Evolutionary conservation across 208 protist genomes (phyloP).

Genomic region (Lotmaria passim): DNA sequence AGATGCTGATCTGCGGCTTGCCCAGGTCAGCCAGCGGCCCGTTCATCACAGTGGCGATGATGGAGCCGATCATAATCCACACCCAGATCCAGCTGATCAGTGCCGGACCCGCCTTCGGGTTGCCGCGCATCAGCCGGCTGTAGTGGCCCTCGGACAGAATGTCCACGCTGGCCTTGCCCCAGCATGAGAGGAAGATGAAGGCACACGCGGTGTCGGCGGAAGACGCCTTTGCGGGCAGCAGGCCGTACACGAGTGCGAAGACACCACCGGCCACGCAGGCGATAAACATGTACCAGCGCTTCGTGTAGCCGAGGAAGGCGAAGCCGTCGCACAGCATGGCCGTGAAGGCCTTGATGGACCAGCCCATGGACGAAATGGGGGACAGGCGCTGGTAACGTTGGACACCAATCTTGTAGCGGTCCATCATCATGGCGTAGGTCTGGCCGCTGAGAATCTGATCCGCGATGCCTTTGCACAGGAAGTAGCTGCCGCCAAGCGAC

Average conservation of each 20-base stretch:
- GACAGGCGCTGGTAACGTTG: slow-evolving; percentile 61
- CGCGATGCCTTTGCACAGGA: slow-evolving; percentile 64
- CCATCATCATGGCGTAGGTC: slow-evolving; percentile 51
- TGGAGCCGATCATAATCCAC: slow-evolving; percentile 51
- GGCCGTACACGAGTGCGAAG: slow-evolving; percentile 50
- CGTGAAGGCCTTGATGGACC: slow-evolving; percentile 70
- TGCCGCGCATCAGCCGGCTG: slow-evolving; percentile 63
- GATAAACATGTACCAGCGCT: slow-evolving; percentile 69
- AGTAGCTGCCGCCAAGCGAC: slow-evolving; percentile 46
- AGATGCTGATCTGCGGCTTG: slow-evolving; percentile 51
- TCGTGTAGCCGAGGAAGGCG: slow-evolving; percentile 71
- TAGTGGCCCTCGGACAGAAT: slow-evolving; percentile 83
- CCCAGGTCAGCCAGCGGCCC: slow-evolving; percentile 64
- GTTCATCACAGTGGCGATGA: slow-evolving; percentile 50
- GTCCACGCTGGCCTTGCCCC: slow-evolving; percentile 71
- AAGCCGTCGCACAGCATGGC: slow-evolving; percentile 70
- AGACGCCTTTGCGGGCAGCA: slow-evolving; percentile 44
- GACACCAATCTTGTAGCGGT: slow-evolving; percentile 42
- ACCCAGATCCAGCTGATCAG: slow-evolving; percentile 77
- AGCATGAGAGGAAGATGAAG: slow-evolving; percentile 61
- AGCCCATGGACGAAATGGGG: slow-evolving; percentile 46
- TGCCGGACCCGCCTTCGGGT: slow-evolving; percentile 47
- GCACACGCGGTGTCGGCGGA: slow-evolving; percentile 41
- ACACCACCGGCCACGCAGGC: slow-evolving; percentile 50
- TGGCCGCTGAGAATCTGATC: slow-evolving; percentile 48